These are phyloP conservation scores for Funneliformis caledonium DNA, from an alignment of 371 early-diverging fungal genomes.

Conservation along the genomic window DNA sequence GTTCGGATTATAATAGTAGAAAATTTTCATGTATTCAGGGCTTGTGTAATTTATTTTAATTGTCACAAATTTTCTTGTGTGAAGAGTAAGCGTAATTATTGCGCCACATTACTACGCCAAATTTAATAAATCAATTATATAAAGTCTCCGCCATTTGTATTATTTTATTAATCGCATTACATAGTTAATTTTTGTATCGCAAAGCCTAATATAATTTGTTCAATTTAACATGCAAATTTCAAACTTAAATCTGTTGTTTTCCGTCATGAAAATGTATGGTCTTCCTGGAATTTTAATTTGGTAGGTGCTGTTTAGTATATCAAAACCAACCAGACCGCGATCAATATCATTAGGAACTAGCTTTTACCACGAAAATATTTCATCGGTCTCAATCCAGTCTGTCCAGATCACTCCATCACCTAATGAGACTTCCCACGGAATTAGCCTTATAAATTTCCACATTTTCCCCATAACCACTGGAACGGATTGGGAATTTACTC, in stretches of 20 bases:
- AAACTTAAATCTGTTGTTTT: neutral
- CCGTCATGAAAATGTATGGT: neutral
- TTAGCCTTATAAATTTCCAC: neutral
- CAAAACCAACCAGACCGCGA: neutral
- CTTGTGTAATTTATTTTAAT: too few relatives aligned
- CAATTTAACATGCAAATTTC: too few relatives aligned
- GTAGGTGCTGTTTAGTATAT: neutral
- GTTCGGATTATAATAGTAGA: too few relatives aligned
- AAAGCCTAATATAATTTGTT: too few relatives aligned
- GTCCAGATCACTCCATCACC: slow-evolving; percentile 19
- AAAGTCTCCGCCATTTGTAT: too few relatives aligned
- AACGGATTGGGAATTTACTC: neutral
- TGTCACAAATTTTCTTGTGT: too few relatives aligned
- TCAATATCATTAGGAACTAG: neutral
- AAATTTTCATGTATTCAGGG: too few relatives aligned
- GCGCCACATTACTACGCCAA: too few relatives aligned
- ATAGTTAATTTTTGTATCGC: too few relatives aligned
- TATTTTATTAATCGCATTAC: too few relatives aligned
- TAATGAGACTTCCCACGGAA: slow-evolving; percentile 6
- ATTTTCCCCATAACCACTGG: neutral
- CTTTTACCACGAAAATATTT: neutral
- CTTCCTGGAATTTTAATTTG: neutral
- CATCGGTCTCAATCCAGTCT: slow-evolving; percentile 8
- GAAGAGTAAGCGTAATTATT: too few relatives aligned
- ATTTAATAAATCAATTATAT: too few relatives aligned